Evolutionary conservation across 2,329 filamentous ascomycete species (phyloP).

Genomic region (Botrytis pseudocinerea): DNA sequence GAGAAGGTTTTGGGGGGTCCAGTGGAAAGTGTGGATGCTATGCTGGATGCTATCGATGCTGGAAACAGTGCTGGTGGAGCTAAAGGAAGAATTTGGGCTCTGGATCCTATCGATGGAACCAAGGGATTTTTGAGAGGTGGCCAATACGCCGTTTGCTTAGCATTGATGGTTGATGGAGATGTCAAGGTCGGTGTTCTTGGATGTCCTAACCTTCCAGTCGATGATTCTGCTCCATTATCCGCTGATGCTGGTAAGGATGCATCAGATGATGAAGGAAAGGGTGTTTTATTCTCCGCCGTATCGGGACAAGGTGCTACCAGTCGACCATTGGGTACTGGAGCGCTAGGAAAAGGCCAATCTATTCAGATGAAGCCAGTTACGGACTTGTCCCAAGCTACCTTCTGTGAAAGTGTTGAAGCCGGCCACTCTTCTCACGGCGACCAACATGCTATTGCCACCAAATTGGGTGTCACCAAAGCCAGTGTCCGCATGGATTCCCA

Average conservation of each 20-base stretch:
- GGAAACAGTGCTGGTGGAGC: constrained; percentile 70
- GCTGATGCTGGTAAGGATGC: constrained; percentile 73
- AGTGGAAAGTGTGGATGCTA: constrained; percentile 63
- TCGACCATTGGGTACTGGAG: constrained; percentile 63
- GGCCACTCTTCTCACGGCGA: constrained; percentile 89
- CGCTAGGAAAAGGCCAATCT: constrained; percentile 55
- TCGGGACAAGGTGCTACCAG: constrained; percentile 77
- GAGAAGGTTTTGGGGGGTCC: constrained; percentile 70
- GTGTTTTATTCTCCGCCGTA: constrained; percentile 86
- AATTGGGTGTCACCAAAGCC: constrained; percentile 83
- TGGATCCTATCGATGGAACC: constrained; percentile 97
- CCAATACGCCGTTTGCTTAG: constrained; percentile 95
- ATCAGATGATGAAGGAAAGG: constrained; percentile 71
- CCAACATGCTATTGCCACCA: constrained; percentile 78
- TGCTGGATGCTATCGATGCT: constrained; percentile 67
- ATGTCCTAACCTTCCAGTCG: constrained; percentile 90
- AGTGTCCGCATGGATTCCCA: constrained; percentile 97
- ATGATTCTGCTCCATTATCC: constrained; percentile 71
- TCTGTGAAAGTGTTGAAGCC: constrained; percentile 96
- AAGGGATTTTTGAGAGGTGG: constrained; percentile 95
- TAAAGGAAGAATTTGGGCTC: constrained; percentile 84
- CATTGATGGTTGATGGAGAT: constrained; percentile 86
- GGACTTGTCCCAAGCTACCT: constrained; percentile 77
- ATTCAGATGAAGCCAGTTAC: constrained; percentile 80
- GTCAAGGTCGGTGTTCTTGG: constrained; percentile 93